These are phyloP conservation scores for Phytophthora cactorum DNA, from an alignment of 352 stramenopile genomes.

Conservation along the genomic window DNA sequence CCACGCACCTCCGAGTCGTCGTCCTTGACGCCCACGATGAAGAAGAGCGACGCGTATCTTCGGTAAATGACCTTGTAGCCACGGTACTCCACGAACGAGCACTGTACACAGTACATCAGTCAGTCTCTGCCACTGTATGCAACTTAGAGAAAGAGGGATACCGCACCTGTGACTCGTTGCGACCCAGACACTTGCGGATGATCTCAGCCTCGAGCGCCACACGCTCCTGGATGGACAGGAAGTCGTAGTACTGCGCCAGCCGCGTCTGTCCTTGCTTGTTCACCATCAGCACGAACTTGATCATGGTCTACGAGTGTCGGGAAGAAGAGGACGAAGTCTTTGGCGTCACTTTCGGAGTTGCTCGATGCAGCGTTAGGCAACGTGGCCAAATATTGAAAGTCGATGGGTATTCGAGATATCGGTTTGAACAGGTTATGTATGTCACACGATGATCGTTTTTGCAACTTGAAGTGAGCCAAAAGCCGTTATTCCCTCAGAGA, in stretches of 20 bases:
- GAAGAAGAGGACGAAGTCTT: neutral
- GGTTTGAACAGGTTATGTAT: neutral
- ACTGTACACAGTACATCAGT: conserved; percentile 62
- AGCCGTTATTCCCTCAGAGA: neutral
- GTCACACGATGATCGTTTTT: conserved; percentile 5
- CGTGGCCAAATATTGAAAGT: conserved; percentile 2
- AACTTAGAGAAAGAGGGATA: neutral
- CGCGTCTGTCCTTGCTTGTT: conserved; percentile 99
- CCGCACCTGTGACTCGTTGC: conserved; percentile 94
- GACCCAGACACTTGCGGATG: conserved; percentile 98
- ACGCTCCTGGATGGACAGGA: conserved; percentile 98
- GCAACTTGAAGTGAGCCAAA: conserved; percentile 19
- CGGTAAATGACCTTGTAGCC: conserved; percentile 99
- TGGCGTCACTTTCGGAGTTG: conserved; percentile 7
- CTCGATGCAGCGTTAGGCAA: conserved; percentile 19
- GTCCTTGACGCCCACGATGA: conserved; percentile 99
- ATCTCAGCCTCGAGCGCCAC: conserved; percentile 99
- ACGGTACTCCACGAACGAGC: conserved; percentile 99
- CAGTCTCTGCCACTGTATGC: neutral
- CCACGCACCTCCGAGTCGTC: conserved; percentile 88
- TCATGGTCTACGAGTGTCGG: conserved; percentile 62
- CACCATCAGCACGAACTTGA: conserved; percentile 97
- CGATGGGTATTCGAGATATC: neutral
- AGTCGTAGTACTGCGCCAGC: conserved; percentile 99
- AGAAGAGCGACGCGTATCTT: conserved; percentile 99